Conservation (phyloP, 257 asterid genomes). For the Echites panduratus region DNA sequence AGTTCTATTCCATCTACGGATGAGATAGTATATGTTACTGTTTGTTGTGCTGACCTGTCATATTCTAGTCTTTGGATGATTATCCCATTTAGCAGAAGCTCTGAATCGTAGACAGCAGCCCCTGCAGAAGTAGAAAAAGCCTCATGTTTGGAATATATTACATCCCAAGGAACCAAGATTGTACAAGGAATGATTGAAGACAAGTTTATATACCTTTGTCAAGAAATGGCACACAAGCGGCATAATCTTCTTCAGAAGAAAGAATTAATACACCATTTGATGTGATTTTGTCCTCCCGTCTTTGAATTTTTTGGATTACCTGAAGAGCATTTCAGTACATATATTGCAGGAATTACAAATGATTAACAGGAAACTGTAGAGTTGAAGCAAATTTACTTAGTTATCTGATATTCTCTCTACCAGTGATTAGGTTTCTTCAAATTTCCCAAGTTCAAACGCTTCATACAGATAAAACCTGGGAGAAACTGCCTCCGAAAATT, state of each 20-base stretch:
- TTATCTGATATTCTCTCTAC: not conserved
- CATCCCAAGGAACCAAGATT: slow-evolving; percentile 13
- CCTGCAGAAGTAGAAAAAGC: slow-evolving; percentile 40
- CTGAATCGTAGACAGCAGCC: slow-evolving; percentile 52
- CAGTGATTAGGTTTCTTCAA: not conserved
- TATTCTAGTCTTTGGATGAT: slow-evolving; percentile 61
- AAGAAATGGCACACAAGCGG: slow-evolving; percentile 47
- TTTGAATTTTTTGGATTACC: slow-evolving; percentile 37
- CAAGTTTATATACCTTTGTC: slow-evolving; percentile 45
- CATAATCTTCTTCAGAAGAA: slow-evolving; percentile 57
- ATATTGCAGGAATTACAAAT: not conserved
- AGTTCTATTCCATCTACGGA: not conserved
- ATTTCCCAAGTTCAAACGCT: not conserved
- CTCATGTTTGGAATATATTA: slow-evolving; percentile 11
- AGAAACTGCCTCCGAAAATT: not conserved
- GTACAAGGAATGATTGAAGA: slow-evolving; percentile 3
- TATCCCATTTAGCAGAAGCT: slow-evolving; percentile 75
- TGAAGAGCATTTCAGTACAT: slow-evolving; percentile 23
- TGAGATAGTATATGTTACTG: not conserved
- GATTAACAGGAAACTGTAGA: not conserved
- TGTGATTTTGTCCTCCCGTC: slow-evolving; percentile 16
- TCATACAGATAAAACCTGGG: not conserved
- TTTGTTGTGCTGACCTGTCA: slow-evolving; percentile 41
- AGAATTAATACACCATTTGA: slow-evolving; percentile 44
- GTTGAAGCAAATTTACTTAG: not conserved